These are phyloP conservation scores for Herpetomonas tarakana DNA, from an alignment of 208 protist genomes.

Conservation along the genomic window DNA sequence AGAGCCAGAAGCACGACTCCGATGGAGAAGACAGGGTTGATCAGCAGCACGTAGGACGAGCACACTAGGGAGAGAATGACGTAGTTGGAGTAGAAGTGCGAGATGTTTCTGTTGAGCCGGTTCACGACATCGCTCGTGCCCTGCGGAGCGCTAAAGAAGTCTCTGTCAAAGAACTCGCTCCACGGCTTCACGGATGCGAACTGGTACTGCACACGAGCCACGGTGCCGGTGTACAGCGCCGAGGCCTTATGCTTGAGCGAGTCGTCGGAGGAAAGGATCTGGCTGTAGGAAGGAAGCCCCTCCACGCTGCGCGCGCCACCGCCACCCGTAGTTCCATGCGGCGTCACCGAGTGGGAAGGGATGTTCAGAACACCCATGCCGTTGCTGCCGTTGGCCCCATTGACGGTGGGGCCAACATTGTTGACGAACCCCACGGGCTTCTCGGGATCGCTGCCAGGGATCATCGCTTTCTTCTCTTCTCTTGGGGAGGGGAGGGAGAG, in stretches of 20 bases:
- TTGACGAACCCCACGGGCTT: too few species aligned
- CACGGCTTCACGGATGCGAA: constrained; percentile 61
- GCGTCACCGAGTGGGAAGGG: too few species aligned
- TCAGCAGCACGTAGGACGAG: constrained; percentile 74
- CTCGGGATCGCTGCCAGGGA: too few species aligned
- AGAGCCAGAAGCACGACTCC: constrained; percentile 36
- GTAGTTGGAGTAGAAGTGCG: constrained; percentile 90
- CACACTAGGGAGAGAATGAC: constrained; percentile 73
- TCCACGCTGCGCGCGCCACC: constrained; percentile 5
- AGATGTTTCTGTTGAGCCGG: constrained; percentile 70
- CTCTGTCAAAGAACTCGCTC: constrained; percentile 80
- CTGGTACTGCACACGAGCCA: constrained; percentile 25
- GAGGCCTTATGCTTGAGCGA: constrained; percentile 23
- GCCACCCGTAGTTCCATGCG: too few species aligned
- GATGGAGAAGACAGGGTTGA: constrained; percentile 74
- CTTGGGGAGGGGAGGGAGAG: too few species aligned
- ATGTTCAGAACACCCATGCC: too few species aligned
- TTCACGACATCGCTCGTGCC: constrained; percentile 53
- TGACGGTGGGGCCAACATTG: too few species aligned
- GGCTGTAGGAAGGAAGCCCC: constrained; percentile 21
- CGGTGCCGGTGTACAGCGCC: constrained; percentile 27
- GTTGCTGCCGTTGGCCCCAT: too few species aligned
- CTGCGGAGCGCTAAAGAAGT: constrained; percentile 46
- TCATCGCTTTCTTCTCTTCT: too few species aligned
- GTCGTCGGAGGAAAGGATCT: constrained; percentile 26